Conservation (phyloP, 257 asterid species). For the Solanum acaule region DNA sequence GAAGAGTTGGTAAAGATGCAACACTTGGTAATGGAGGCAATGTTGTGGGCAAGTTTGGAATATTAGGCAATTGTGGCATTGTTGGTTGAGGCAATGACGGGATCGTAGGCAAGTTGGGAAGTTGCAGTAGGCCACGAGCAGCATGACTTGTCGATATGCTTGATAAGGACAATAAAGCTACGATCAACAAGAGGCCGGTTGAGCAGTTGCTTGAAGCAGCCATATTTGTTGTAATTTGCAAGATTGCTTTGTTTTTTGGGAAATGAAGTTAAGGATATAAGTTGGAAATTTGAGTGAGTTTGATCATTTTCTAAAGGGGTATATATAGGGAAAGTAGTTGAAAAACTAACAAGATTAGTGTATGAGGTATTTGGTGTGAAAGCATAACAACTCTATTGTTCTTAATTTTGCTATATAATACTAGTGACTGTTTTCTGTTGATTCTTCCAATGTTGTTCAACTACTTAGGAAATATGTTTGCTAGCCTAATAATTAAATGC, state of each 20-base stretch:
- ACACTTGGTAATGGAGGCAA: neutral
- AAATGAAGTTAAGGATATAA: too few relatives aligned
- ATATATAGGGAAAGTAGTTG: neutral
- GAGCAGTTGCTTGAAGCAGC: neutral
- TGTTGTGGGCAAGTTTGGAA: neutral
- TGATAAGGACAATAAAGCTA: neutral
- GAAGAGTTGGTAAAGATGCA: neutral
- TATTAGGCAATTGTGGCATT: neutral
- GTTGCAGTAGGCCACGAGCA: neutral
- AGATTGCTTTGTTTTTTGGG: neutral
- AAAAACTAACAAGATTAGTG: neutral
- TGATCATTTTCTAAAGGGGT: neutral
- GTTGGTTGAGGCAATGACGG: neutral
- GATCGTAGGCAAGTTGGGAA: neutral
- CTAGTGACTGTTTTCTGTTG: neutral
- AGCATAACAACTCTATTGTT: too few relatives aligned
- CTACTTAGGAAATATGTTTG: neutral
- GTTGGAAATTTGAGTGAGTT: neutral
- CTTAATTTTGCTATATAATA: neutral
- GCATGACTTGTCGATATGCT: neutral
- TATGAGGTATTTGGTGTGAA: neutral
- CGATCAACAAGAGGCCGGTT: neutral
- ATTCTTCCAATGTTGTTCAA: neutral
- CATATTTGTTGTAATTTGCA: neutral
- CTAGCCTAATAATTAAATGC: neutral